Percentiles rank a stretch among this genome's conserved stretches.
These are phyloP conservation scores for Filosporella fistucella DNA, from an alignment of 495 filamentous ascomycete species.

Conservation along the genomic window DNA sequence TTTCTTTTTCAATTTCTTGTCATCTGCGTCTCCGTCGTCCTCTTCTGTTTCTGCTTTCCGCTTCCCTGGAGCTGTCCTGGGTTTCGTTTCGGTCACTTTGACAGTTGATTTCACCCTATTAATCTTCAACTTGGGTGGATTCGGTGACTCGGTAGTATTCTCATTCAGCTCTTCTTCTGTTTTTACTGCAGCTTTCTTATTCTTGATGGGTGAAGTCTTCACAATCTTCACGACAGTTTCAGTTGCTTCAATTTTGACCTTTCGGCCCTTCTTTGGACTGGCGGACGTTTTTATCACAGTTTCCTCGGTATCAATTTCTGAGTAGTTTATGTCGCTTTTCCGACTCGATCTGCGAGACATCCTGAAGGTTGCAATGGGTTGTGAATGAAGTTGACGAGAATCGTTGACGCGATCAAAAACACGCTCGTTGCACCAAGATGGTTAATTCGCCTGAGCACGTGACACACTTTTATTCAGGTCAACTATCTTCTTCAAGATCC, in stretches of 20 bases:
- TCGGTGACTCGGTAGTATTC: background rate
- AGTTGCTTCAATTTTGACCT: conserved; percentile 10
- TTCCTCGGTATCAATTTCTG: conserved; percentile 1
- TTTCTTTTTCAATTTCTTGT: conserved; percentile 20
- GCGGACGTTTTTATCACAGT: too few relatives aligned
- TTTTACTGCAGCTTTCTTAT: conserved; percentile 8
- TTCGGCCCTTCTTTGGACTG: conserved; percentile 13
- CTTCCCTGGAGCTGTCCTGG: conserved; percentile 14
- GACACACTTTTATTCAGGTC: too few relatives aligned
- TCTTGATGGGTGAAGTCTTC: conserved; percentile 12
- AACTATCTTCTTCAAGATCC: too few relatives aligned
- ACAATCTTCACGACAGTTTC: conserved; percentile 7
- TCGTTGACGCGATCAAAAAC: background rate
- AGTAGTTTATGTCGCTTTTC: conserved; percentile 1
- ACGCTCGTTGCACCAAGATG: background rate
- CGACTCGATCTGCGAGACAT: conserved; percentile 22
- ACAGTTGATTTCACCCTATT: conserved; percentile 13
- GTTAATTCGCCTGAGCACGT: too few relatives aligned
- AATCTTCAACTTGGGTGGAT: conserved; percentile 6
- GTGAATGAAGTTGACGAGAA: background rate
- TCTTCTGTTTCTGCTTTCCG: conserved; percentile 18
- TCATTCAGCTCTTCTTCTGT: background rate
- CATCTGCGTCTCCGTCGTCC: conserved; percentile 14
- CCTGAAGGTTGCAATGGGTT: conserved; percentile 1
- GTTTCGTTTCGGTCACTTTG: too few relatives aligned